Evolutionary conservation across 2,329 filamentous ascomycete species (phyloP).

Genomic region (Colletotrichum sp.): DNA sequence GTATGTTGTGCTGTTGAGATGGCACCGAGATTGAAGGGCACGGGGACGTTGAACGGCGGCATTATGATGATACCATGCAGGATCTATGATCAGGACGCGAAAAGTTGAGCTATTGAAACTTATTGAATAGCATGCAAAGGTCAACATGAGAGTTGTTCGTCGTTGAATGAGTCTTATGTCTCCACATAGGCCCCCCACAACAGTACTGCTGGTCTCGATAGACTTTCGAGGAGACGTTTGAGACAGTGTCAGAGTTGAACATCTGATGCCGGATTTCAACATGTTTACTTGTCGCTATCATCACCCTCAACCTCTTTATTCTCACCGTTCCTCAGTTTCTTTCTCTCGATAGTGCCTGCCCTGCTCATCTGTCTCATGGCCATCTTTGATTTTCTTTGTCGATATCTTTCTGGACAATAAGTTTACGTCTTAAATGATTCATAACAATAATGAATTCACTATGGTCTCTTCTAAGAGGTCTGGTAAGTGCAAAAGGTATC

Average conservation of each 20-base stretch:
- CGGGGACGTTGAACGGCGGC: background rate
- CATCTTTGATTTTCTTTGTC: background rate
- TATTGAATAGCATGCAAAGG: background rate
- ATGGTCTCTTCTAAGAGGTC: background rate
- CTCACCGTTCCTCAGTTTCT: background rate
- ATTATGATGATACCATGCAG: background rate
- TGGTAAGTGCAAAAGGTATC: background rate
- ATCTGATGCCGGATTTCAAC: background rate
- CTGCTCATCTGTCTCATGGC: background rate
- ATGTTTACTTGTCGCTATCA: background rate
- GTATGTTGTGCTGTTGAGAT: background rate
- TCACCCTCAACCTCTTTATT: background rate
- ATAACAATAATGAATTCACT: background rate
- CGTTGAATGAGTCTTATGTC: background rate
- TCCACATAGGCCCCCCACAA: background rate
- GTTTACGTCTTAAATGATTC: background rate
- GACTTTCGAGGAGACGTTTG: background rate
- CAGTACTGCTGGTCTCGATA: background rate
- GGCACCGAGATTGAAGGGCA: background rate
- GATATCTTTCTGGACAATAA: background rate
- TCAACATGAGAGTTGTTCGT: background rate
- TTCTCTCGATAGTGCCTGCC: background rate
- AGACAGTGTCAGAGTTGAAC: background rate
- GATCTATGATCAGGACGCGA: background rate
- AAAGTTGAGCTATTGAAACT: background rate